Evolutionary conservation across 768 basidiomycete species (phyloP).

Genomic region (Russula sp.): DNA sequence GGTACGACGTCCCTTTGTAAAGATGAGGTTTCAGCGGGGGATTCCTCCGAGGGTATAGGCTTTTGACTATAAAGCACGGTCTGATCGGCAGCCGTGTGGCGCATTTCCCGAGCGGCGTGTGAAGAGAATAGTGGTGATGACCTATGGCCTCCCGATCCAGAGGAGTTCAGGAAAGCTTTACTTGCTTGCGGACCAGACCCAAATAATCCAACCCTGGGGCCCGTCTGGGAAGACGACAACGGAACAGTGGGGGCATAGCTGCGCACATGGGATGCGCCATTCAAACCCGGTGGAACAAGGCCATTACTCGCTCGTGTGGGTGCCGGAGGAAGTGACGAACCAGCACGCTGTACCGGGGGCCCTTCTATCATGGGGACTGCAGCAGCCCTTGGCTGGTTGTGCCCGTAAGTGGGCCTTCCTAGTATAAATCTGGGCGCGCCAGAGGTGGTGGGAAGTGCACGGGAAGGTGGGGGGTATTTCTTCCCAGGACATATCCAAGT

Average conservation of each 20-base stretch:
- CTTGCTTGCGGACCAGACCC: constrained; percentile 15
- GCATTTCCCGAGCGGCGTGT: constrained; percentile 4
- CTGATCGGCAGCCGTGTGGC: constrained; percentile 1
- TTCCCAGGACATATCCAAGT: constrained; percentile 65
- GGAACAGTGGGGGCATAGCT: not conserved
- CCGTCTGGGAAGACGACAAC: not conserved
- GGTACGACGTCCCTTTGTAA: not conserved
- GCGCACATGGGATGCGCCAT: constrained; percentile 7
- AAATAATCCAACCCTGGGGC: not conserved
- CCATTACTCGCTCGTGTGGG: not conserved
- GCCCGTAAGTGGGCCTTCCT: constrained; percentile 20
- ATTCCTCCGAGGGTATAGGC: not conserved
- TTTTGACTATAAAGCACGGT: not conserved
- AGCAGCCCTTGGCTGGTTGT: constrained; percentile 6
- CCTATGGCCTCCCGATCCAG: constrained; percentile 10
- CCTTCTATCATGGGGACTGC: not conserved
- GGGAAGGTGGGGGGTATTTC: constrained; percentile 39
- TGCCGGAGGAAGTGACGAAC: not conserved
- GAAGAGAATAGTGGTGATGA: constrained; percentile 17
- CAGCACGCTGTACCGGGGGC: not conserved
- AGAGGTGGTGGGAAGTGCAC: constrained; percentile 18
- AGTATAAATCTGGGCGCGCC: constrained; percentile 21
- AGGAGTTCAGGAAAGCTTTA: constrained; percentile 8
- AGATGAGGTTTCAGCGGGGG: not conserved
- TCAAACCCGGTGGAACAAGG: constrained; percentile 12